These are phyloP conservation scores for Aureobasidium zeae DNA, from an alignment of 2,329 filamentous ascomycete genomes.

Conservation along the genomic window DNA sequence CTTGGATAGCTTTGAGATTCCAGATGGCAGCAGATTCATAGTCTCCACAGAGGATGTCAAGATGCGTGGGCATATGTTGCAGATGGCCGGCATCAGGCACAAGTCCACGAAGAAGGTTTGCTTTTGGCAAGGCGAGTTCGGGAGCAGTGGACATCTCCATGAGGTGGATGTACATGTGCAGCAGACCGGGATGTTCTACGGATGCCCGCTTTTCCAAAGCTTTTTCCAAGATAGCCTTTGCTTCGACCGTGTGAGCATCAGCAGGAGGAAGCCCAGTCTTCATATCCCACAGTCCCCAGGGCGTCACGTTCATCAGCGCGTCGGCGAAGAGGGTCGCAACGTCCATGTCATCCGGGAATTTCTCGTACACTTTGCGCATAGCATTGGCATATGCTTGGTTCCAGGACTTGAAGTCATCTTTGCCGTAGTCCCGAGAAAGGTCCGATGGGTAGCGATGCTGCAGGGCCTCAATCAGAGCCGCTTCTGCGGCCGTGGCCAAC, in stretches of 20 bases:
- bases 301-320: slow-evolving; percentile 55
- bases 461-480: slow-evolving; percentile 55
- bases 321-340: slow-evolving; percentile 56
- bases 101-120: slow-evolving; percentile 53
- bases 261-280: slow-evolving; percentile 47
- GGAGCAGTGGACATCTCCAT: slow-evolving; percentile 67
- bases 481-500: slow-evolving; percentile 44
- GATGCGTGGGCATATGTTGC: slow-evolving; percentile 67
- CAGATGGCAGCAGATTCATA: slow-evolving; percentile 58
- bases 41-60: slow-evolving; percentile 65
- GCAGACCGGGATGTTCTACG: slow-evolving; percentile 54
- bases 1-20: slow-evolving; percentile 56
- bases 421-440: background rate
- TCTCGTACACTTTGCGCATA: slow-evolving; percentile 47
- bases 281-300: slow-evolving; percentile 57
- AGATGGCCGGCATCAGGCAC: slow-evolving; percentile 63
- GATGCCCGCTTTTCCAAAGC: slow-evolving; percentile 45
- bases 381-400: slow-evolving; percentile 53
- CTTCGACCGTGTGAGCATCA: slow-evolving; percentile 49
- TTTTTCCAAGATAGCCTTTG: slow-evolving; percentile 49
- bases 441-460: slow-evolving; percentile 48
- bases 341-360: slow-evolving; percentile 51
- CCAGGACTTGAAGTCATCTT: slow-evolving; percentile 33
- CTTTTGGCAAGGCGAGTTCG: slow-evolving; percentile 51
- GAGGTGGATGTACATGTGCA: slow-evolving; percentile 69